Base-by-base conservation (phyloP, 164 flowering plant genomes). In the Aristolochia contorta region DNA sequence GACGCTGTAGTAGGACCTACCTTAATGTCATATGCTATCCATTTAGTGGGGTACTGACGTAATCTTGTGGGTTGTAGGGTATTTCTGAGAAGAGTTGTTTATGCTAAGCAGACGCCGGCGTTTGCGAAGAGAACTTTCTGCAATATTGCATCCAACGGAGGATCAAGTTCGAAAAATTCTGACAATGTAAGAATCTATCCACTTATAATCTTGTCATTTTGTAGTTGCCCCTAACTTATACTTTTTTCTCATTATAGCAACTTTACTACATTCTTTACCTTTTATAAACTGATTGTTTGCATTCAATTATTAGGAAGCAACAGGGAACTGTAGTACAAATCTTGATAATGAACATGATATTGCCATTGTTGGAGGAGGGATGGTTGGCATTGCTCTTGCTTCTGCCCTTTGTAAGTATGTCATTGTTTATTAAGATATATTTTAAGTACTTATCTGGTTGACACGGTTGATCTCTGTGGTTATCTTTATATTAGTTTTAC, bases 301-400 rank as follows among this genome's bases (percentile, higher is more conserved):
- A 37, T 37, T 37, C 43, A 37, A 37, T 37, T 37, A 7, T 37
- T 37, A 37, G 43, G 43, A 23, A 67, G 18, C 46, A 59, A 66
- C 53, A 64, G 74, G 58, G 61, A 75, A 77, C 66, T 71, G 20
- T 37, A 64, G 55, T 50, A 30, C 47, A 13, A 60, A 60, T 67
- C 63, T 59, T 25, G 45, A 52, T 61, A 71, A 73, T 47, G 80
- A 72, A 27, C 75, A 82, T 78, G 99, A 93, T 66, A 64, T 90
- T 77, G 97, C 99, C 62, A 84, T 93, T 55, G 87, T 93, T 77
- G 99, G 99, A 62, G 99, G 99, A 24, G 97, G 99, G 77, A 81
- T 93, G 99, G 99, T 93, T 70, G 99, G 99, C 56, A 78, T 91
- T 85, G 95, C 97, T 67, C 69, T 93, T 18, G 97, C 97, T 67